Base-by-base conservation (phyloP, 352 stramenopile genomes). In the Phytophthora ohioensis region DNA sequence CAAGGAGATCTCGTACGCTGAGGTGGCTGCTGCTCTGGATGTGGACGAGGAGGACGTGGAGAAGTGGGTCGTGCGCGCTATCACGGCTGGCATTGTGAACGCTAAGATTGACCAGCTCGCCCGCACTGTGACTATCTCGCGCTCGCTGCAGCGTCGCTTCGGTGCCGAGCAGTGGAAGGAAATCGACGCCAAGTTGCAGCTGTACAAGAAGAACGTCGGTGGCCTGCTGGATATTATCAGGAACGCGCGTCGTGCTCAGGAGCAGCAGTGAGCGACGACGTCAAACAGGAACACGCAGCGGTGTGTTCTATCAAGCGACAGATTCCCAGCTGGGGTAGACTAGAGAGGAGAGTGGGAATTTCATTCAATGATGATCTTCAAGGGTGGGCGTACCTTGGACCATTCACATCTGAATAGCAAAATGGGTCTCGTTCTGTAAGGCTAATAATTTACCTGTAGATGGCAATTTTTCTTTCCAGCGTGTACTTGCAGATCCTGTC, bases 21-120 rank as follows among this genome's bases (percentile, higher is more conserved):
- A 87, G 13, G 89, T 99, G 52, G 92, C 93, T 2, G 72, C 78
- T 13, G 92, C 84, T 48, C 76, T 99, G 32, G 84, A 91, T 36
- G 86, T 97, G 49, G 59, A 88, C 34, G 85, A 93, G 39, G 77
- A 89, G 47, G 88, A 98, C 27, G 93, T 98, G 21, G 96, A 99
- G 81, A 90, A 93, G 69, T 98, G 94, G 94, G 91, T 99, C 54
- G 97, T 99, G 68, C 87, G 88, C 53, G 94, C 92, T 57, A 97
- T 98, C 69, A 97, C 90, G 43, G 86, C 85, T 35, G 93, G 93
- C 36, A 70, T 99, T 21, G 81, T 98, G 64, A 88, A 79, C 34
- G 96, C 96, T 63, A 99, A 99, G 79, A 98, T 99, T 75, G 94
- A 99, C 79, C 96, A 99, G 75, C 79, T 98, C 57, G 81, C 87